Evolutionary conservation across 2,329 filamentous ascomycete genomes (phyloP).

Genomic region (Phaeoacremonium minimum): DNA sequence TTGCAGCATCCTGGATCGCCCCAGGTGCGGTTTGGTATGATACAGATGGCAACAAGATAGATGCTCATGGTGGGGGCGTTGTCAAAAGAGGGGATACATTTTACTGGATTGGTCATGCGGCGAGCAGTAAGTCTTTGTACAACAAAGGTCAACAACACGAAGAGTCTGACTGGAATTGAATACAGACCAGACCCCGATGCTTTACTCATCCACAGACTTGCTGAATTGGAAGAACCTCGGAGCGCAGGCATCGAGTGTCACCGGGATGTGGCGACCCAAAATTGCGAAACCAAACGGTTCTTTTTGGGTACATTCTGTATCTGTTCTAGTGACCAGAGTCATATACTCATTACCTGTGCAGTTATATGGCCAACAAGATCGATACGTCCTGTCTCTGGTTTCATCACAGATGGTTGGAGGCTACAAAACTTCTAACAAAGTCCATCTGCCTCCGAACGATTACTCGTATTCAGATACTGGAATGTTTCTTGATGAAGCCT

Average conservation of each 20-base stretch:
- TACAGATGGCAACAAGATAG: slow-evolving; percentile 30
- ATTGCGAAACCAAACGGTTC: slow-evolving; percentile 32
- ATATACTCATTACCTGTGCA: slow-evolving; percentile 6
- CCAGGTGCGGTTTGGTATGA: slow-evolving; percentile 32
- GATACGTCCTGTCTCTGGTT: slow-evolving; percentile 29
- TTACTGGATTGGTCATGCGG: slow-evolving; percentile 33
- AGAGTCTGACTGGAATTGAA: slow-evolving; percentile 6
- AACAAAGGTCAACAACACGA: background rate
- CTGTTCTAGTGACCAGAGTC: background rate
- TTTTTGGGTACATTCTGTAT: slow-evolving; percentile 24
- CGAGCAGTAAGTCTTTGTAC: slow-evolving; percentile 19
- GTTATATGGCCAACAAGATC: slow-evolving; percentile 34
- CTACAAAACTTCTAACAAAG: slow-evolving; percentile 24
- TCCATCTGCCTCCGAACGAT: slow-evolving; percentile 27
- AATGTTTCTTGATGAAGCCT: slow-evolving; percentile 29
- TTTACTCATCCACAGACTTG: slow-evolving; percentile 33
- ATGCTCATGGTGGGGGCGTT: slow-evolving; percentile 33
- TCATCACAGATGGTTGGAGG: slow-evolving; percentile 22
- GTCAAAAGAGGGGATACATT: slow-evolving; percentile 28
- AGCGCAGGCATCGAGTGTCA: slow-evolving; percentile 22
- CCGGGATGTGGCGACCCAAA: slow-evolving; percentile 34
- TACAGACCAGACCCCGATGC: slow-evolving; percentile 25
- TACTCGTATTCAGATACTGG: slow-evolving; percentile 34
- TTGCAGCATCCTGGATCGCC: slow-evolving; percentile 30
- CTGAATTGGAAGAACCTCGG: slow-evolving; percentile 33